These are phyloP conservation scores for Lichenothelia convexa DNA, from an alignment of 495 filamentous ascomycete genomes.

Conservation along the genomic window DNA sequence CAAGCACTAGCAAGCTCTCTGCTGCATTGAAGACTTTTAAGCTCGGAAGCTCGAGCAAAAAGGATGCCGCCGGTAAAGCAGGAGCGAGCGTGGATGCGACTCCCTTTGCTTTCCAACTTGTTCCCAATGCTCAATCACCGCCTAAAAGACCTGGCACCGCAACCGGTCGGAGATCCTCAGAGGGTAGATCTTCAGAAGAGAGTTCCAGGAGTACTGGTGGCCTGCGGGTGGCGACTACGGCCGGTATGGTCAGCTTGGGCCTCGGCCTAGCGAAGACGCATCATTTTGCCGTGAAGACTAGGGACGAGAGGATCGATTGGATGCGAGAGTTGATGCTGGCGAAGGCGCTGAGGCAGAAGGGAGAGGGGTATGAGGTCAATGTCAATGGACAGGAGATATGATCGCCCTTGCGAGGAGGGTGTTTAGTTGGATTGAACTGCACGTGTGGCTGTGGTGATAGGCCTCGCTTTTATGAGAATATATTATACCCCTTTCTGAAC, in stretches of 20 bases:
- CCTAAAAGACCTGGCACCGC: conserved; percentile 23
- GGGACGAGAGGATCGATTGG: conserved; percentile 91
- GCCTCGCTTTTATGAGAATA: conserved; percentile 1
- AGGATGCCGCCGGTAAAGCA: conserved; percentile 22
- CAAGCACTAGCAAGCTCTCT: conserved; percentile 56
- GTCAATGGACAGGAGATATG: conserved; percentile 70
- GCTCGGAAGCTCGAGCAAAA: conserved; percentile 36
- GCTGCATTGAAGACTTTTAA: conserved; percentile 76
- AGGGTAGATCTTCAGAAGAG: conserved; percentile 29
- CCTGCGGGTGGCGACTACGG: neutral
- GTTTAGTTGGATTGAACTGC: neutral
- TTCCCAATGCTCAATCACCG: conserved; percentile 44
- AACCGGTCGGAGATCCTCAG: conserved; percentile 23
- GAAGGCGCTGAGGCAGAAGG: conserved; percentile 68
- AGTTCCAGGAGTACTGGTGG: conserved; percentile 14
- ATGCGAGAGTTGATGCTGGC: conserved; percentile 97
- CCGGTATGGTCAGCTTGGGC: conserved; percentile 12
- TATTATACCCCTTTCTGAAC: neutral
- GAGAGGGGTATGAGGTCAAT: conserved; percentile 59
- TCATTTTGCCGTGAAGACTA: conserved; percentile 73
- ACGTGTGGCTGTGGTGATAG: neutral
- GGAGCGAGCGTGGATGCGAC: conserved; percentile 14
- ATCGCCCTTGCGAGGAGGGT: neutral
- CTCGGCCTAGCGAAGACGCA: conserved; percentile 87
- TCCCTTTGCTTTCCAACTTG: conserved; percentile 75